Base-by-base conservation (phyloP, 441 rosid species). In the Erodium moschatum region DNA sequence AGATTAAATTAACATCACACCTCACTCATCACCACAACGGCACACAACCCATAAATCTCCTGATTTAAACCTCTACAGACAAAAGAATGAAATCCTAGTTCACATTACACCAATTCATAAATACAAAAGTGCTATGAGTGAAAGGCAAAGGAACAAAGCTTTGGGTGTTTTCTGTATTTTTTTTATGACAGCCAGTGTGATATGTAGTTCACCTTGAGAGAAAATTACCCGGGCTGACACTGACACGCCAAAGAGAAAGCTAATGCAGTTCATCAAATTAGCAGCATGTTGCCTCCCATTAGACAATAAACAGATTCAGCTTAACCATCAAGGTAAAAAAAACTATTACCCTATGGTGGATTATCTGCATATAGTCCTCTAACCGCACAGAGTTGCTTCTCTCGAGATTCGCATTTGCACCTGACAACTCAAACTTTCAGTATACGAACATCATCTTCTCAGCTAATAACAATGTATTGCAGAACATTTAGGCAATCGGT, bases 181-280 rank as follows among this genome's bases (percentile, higher is more conserved):
- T 58, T 19, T 71, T 71, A 67, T 68, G 74, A 74, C 74, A 70
- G 72, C 79, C 84, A 72, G 70, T 72, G 67, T 52, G 76, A 58
- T 66, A 75, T 70, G 74, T 68, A 73, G 82, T 24, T 82, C 86
- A 80, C 80, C 84, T 79, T 75, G 73, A 69, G 71, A 29, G 64
- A 76, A 44, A 50, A 75, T 61, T 19, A 67, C 69, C n/a, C 70
- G 18, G 68, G 72, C 74, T 29, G 69, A 72, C 68, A 73, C 78
- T 70, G 73, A 19, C 27, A 24, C 27, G 2, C 27, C 27, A 24
- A 0, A 24, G 44, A 75, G 24, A 48, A 54, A 75, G 29, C 74
- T 21, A 76, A 65, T 46, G 74, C 75, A 77, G 52, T 65, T 71
- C 81, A 75, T 71, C 72, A 71, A 65, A 69, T 73, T 58, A 52